Base-by-base conservation (phyloP, 192 early-diverging fungal genomes). In the Mortierella claussenii region DNA sequence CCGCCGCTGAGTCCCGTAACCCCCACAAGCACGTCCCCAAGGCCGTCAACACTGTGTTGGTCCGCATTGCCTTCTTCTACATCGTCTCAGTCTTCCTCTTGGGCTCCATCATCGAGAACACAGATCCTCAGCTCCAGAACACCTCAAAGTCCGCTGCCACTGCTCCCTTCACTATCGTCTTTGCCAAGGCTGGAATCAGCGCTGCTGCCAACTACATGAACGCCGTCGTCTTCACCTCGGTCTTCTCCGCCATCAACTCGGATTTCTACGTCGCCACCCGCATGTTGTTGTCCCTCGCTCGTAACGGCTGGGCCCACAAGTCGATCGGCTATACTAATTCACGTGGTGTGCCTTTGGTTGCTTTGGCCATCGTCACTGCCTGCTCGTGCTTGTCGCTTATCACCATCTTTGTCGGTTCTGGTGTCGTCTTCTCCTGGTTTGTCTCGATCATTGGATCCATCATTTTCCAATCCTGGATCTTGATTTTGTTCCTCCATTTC, bases 211-310 rank as follows among this genome's bases (percentile, higher is more conserved):
- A 91, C 53, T 58, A 86, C 28, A 92, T 92, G 88, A 92, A 92
- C 64, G 91, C 89, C 21, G 81, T 92, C 50, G 84, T 92, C 36
- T 69, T 92, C 30, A 75, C 89, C 26, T 89, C 89, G 11, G 80
- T 91, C 36, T 73, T 90, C 55, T 90, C 88, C 18, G 93, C 95
- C 50, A 92, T 91, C 40, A 97, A 95, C 83, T 93, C 90, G 17
- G 94, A 93, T 18, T 87, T 95, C 13, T 97, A 95, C 65, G 91
- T 93, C n/a, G 91, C 91, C 27, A 90, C 89, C 10, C 84, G 95
- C 34, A 93, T 92, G 24, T 78, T 97, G 42, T 83, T 92, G 79
- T 81, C 91, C 1, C 57, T 97, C 60, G 84, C 94, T 24, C 80
- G 86, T 43, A 91, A 94, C 60, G 90, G 90, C 28, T 91, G 92